These are phyloP conservation scores for Salix koriyanagi DNA, from an alignment of 345 rosid genomes.

Conservation along the genomic window DNA sequence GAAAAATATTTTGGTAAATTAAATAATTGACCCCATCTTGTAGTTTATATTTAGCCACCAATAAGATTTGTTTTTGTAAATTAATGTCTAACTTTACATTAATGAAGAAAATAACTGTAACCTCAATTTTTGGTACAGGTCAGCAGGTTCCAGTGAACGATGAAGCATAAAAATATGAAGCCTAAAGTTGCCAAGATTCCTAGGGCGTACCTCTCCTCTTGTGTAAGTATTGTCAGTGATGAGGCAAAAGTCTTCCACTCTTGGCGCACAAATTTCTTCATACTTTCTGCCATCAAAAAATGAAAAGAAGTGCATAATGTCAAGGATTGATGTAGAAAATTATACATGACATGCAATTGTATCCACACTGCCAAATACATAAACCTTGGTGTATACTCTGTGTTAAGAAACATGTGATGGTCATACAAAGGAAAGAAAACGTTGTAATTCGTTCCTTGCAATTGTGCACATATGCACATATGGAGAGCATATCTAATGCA, in stretches of 20 bases:
- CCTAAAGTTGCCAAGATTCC: neutral
- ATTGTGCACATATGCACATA: neutral
- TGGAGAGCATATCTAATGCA: neutral
- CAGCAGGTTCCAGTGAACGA: neutral
- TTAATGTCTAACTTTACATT: neutral
- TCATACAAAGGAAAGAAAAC: neutral
- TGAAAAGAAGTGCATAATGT: slow-evolving; percentile 16
- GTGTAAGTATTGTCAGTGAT: slow-evolving; percentile 91
- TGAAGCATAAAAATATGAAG: neutral
- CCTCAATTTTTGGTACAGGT: neutral
- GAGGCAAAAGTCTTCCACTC: slow-evolving; percentile 85
- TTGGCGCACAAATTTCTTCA: slow-evolving; percentile 85
- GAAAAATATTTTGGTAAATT: neutral
- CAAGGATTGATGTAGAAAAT: slow-evolving; percentile 10
- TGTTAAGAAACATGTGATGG: no score
- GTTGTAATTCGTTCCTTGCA: no score
- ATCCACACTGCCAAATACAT: neutral
- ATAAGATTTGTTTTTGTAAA: neutral
- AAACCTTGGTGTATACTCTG: neutral
- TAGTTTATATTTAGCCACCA: neutral
- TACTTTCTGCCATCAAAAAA: slow-evolving; percentile 59
- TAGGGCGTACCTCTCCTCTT: slow-evolving; percentile 54
- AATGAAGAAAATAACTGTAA: neutral
- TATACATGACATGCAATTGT: neutral
- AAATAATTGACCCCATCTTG: neutral